Base-by-base conservation (phyloP, 2,329 filamentous ascomycete species). In the Plenodomus biglobosus region DNA sequence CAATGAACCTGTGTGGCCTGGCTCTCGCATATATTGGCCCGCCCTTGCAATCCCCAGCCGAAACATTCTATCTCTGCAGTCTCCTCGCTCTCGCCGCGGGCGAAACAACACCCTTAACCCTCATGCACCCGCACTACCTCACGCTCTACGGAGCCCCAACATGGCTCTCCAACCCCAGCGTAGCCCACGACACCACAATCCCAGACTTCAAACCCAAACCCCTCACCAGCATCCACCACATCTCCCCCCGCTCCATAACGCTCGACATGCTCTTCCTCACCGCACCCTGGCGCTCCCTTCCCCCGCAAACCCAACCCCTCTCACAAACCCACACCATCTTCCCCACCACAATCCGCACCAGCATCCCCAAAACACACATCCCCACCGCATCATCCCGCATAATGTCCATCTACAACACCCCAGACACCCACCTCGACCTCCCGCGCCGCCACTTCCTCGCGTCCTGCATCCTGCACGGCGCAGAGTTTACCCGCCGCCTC, bases 1-100 rank as follows among this genome's bases (percentile, higher is more conserved):
- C 50, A 36, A 39, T 56, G 8, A 56, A 56, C 10, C 46, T 50
- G 38, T 44, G 38, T 27, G 46, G 51, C 1, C 20, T 56, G n/a
- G 51, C 38, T n/a, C 41, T 56, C 20, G 48, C 54, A 2, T 56
- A 56, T n/a, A 30, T 35, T 8, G 54, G 54, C n/a, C 41, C 35
- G 1, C 15, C 30, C 6, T 1, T 44, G 17, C n/a, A 32, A 3
- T 50, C 21, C 17, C 17, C 20, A 11, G 54, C 54, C 2, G 46
- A 52, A 3, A 8, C 50, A 2, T 18, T 52, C 2, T 56, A 52
- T 16, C 18, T 46, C 15, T 41, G 39, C 11, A 30, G 22, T 16
- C 13, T 56, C 3, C 18, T 56, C 2, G 48, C 51, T 18, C 38
- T 56, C 15, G 50, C 53, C 20, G 40, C 40, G 3, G 53, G 53